A percentile compares a stretch with the other conserved stretches of the same genome.
phyloP scores from a whole-genome alignment of 306 rosid genomes.

The Pterocarpus santalinus region DNA sequence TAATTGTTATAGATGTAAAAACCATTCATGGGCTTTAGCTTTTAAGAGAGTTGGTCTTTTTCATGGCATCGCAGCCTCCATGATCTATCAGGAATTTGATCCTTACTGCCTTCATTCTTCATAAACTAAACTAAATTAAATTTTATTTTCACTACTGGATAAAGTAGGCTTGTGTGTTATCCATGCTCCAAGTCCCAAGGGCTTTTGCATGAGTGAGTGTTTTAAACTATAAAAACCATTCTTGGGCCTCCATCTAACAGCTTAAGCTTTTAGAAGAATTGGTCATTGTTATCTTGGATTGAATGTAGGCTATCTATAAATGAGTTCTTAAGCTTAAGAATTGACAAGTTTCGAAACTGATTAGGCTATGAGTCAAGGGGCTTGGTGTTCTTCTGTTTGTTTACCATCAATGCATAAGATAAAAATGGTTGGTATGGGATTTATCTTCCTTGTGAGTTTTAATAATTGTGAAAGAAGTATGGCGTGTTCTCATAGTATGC shows the following conservation, averaged over 20 bases:
- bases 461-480: not conserved
- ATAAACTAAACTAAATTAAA: not conserved
- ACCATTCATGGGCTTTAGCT: no score
- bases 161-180: not conserved
- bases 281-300: not conserved
- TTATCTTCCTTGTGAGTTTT: constrained; percentile 4
- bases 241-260: not conserved
- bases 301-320: not conserved
- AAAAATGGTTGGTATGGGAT: not conserved
- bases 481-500: not conserved
- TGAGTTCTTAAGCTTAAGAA: not conserved
- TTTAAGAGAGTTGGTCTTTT: not conserved
- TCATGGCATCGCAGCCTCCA: not conserved
- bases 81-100: not conserved
- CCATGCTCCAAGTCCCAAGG: not conserved
- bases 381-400: not conserved
- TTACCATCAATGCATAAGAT: not conserved
- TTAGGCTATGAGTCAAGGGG: not conserved
- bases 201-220: not conserved
- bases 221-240: not conserved
- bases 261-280: not conserved
- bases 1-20: not conserved
- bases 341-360: not conserved
- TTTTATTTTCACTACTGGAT: not conserved
- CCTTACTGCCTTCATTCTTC: not conserved